Evolutionary conservation across 202 grass and related monocot species (phyloP), one percentile per base, ranked within the genome.

Genomic region (Eragrostis tef): DNA sequence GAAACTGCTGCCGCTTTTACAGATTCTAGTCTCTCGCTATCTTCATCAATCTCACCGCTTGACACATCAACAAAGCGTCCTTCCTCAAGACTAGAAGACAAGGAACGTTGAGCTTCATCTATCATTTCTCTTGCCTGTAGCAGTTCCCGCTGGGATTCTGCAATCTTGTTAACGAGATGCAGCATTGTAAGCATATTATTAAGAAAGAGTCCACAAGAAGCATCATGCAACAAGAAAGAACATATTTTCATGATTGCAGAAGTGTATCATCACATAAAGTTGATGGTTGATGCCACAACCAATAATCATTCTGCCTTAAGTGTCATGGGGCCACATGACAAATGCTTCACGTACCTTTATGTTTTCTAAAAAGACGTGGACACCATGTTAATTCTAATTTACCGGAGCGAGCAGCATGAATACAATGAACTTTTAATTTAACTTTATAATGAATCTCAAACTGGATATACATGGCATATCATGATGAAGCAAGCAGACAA

Each of bases 111-210:
- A 70, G 96, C 90, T 85, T 96, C 92, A 78, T 92, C 86, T 67
- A 99, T 89, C 89, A 96, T 96, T 60, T 75, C 74, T 85, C 89
- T 95, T 67, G 90, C 96, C 70, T 89, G 77, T 67, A 77, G 86
- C 52, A 99, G 83, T 81, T 99, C 93, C 63, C 50, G 86, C 81
- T 93, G 87, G 19, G 93, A 90, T 66, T 99, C 89, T 92, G 42
- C 80, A 87, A 99, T 93, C 96, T 93, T 85, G 27, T 42, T 52
- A 61, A 71, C 22, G 51, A 7, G 79, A 82, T 48, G 42, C 45
- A 83, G 42, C 36, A 79, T 78, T 67, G 42, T 61, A 61, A 61
- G 58, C 11, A 61, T 82, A 54, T 79, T 56, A 70, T 57, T 57
- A 74, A 14, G 45, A 74, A 82, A 63, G 20, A 25, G 17, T 29